Percentiles rank a stretch among this genome's conserved stretches.
These are phyloP conservation scores for Ascochyta viciae-villosae DNA, from an alignment of 2,329 filamentous ascomycete species.

Conservation along the genomic window DNA sequence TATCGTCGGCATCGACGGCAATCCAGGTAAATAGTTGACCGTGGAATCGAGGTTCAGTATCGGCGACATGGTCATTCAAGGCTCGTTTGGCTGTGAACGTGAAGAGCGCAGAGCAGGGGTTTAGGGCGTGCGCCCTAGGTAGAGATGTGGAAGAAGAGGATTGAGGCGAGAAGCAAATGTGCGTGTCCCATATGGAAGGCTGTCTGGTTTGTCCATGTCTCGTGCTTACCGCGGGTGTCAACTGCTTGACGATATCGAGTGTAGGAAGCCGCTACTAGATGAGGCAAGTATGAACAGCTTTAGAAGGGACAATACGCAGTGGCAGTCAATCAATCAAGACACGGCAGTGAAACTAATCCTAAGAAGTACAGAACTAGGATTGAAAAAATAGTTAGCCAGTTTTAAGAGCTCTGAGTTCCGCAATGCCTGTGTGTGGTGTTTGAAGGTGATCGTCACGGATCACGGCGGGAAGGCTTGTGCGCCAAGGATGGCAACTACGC, in stretches of 20 bases:
- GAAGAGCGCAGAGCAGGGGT: background rate
- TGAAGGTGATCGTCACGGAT: background rate
- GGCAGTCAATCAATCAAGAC: background rate
- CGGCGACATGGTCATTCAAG: conserved; percentile 9
- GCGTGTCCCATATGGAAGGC: background rate
- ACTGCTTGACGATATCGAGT: background rate
- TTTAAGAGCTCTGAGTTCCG: background rate
- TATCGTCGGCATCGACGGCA: background rate
- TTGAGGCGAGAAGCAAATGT: background rate
- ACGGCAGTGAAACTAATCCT: background rate
- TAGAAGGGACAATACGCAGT: background rate
- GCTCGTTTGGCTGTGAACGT: background rate
- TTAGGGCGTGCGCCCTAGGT: background rate
- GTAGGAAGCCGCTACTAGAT: conserved; percentile 2
- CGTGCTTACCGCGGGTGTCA: background rate
- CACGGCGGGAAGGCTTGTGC: conserved; percentile 11
- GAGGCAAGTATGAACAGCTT: background rate
- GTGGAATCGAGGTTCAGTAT: background rate
- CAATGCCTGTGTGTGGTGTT: background rate
- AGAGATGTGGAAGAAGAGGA: background rate
- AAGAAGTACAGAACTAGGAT: background rate
- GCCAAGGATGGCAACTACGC: conserved; percentile 28
- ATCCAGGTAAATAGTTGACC: background rate
- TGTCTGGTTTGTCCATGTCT: background rate
- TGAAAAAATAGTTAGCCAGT: background rate